Evolutionary conservation across 73 alveolate genomes (phyloP).

Genomic region (Paramecium bursaria): DNA sequence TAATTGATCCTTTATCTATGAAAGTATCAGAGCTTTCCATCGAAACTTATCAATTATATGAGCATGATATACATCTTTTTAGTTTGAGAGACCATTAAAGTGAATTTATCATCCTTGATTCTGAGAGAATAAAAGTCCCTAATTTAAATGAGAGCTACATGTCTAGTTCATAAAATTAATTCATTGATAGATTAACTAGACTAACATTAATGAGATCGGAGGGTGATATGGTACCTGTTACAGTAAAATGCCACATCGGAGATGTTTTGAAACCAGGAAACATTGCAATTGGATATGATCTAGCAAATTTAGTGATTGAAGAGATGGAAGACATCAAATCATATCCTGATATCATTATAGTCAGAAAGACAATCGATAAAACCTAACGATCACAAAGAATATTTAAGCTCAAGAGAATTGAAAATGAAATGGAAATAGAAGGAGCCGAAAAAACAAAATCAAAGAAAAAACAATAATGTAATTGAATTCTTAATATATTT

Average conservation of each 20-base stretch:
- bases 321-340: slow-evolving; percentile 73
- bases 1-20: slow-evolving; percentile 93
- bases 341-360: slow-evolving; percentile 62
- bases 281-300: slow-evolving; percentile 83
- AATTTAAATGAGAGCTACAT: slow-evolving; percentile 78
- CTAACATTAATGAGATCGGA: slow-evolving; percentile 50
- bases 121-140: slow-evolving; percentile 77
- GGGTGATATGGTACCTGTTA: slow-evolving; percentile 72
- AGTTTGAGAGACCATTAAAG: slow-evolving; percentile 72
- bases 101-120: slow-evolving; percentile 73
- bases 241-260: slow-evolving; percentile 79
- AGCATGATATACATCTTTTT: slow-evolving; percentile 71
- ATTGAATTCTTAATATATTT: no score
- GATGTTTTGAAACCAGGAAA: slow-evolving; percentile 82
- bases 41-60: slow-evolving; percentile 92
- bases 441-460: slow-evolving; percentile 52
- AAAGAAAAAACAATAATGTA: not conserved
- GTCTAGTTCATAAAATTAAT: slow-evolving; percentile 77
- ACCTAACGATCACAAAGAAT: slow-evolving; percentile 49
- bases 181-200: slow-evolving; percentile 67
- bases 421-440: slow-evolving; percentile 66
- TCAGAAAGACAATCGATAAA: slow-evolving; percentile 56
- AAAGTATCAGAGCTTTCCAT: slow-evolving; percentile 87
- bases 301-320: slow-evolving; percentile 78
- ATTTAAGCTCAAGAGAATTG: slow-evolving; percentile 63